These are phyloP conservation scores for Rhododendron simsii DNA, from an alignment of 148 eudicot genomes.

Conservation along the genomic window DNA sequence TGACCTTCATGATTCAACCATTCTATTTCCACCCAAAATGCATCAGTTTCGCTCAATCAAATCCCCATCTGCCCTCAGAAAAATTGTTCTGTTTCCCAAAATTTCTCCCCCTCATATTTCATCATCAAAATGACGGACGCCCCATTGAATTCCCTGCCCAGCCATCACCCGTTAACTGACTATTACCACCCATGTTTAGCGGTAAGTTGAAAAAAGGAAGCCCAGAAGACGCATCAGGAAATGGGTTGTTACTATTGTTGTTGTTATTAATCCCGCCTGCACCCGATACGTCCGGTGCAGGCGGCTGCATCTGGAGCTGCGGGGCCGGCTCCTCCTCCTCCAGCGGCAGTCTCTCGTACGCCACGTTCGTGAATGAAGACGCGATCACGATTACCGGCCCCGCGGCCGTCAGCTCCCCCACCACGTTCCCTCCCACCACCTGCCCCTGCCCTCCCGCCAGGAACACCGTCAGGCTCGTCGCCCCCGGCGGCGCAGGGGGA, in stretches of 20 bases:
- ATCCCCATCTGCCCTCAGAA: neutral
- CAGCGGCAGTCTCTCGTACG: conserved; percentile 39
- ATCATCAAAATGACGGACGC: conserved; percentile 16
- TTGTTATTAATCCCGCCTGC: neutral
- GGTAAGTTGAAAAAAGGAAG: conserved; percentile 32
- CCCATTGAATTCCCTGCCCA: conserved; percentile 30
- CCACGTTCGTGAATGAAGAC: conserved; percentile 39
- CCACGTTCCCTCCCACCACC: conserved; percentile 45
- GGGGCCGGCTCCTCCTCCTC: conserved; percentile 26
- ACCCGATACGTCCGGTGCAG: neutral
- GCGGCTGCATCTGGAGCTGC: conserved; percentile 13
- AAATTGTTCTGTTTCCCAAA: neutral
- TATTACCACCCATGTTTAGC: conserved; percentile 16
- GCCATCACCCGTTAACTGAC: conserved; percentile 23
- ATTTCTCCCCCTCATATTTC: neutral
- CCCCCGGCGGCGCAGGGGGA: conserved; percentile 43
- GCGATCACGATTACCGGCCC: conserved; percentile 40
- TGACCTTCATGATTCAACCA: neutral
- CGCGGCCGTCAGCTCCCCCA: conserved; percentile 36
- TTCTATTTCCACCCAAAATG: neutral
- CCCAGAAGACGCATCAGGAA: conserved; percentile 26
- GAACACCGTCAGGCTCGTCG: conserved; percentile 35
- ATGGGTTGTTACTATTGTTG: neutral
- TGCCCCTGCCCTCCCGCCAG: conserved; percentile 45
- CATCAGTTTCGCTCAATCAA: neutral